A percentile compares a stretch with the other conserved stretches of the same genome.
phyloP scores from a whole-genome alignment of 768 basidiomycete species.

The Dentipellis fragilis region DNA sequence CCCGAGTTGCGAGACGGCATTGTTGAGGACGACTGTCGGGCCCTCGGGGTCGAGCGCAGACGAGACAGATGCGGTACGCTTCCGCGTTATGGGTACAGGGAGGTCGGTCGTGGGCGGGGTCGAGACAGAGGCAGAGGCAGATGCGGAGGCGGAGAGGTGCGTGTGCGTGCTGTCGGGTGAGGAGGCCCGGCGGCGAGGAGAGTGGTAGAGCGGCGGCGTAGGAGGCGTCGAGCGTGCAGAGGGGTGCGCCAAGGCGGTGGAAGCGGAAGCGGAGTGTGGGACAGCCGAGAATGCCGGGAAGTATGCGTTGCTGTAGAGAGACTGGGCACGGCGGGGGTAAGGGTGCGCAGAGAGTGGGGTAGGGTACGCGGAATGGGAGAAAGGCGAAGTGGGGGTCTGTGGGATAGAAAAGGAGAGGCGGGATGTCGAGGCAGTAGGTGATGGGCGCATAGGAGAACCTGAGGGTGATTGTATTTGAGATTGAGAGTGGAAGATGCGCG shows the following conservation, averaged over 20 bases:
- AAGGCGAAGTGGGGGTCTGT: background rate
- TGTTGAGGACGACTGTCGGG: slow-evolving; percentile 26
- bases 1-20: slow-evolving; percentile 76
- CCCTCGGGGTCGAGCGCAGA: too few species aligned
- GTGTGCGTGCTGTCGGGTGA: slow-evolving; percentile 46
- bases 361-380: background rate
- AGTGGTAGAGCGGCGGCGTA: slow-evolving; percentile 18
- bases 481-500: slow-evolving; percentile 79
- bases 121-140: slow-evolving; percentile 31
- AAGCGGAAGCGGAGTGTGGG: too few species aligned
- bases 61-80: too few species aligned
- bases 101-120: slow-evolving; percentile 34
- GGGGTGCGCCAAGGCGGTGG: slow-evolving; percentile 1
- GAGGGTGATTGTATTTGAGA: slow-evolving; percentile 52
- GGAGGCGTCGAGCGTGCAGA: slow-evolving; percentile 15
- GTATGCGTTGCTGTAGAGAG: slow-evolving; percentile 6
- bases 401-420: slow-evolving; percentile 5
- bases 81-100: slow-evolving; percentile 1
- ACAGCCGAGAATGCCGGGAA: background rate
- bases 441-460: slow-evolving; percentile 12
- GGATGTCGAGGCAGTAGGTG: slow-evolving; percentile 12
- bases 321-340: slow-evolving; percentile 5
- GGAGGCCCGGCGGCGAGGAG: slow-evolving; percentile 24
- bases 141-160: slow-evolving; percentile 39
- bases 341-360: background rate